Conservation (phyloP, 805 yeast species). For the Pichia exigua region DNA sequence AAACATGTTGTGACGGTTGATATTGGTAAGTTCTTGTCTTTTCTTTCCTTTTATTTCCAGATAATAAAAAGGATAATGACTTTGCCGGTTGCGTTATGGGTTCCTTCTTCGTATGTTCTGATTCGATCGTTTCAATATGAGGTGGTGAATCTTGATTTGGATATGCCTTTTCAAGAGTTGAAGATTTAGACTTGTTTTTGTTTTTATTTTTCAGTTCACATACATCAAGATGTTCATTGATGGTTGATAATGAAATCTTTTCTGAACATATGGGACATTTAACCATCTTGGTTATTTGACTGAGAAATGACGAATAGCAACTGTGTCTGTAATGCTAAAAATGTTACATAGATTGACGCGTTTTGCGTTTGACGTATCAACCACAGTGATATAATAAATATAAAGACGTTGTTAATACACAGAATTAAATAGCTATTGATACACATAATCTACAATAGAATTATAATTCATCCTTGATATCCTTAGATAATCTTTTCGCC, state of each 20-base stretch:
- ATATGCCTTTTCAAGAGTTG: not conserved
- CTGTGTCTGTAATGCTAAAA: too few species aligned
- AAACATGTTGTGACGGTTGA: not conserved
- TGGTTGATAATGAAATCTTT: conserved; percentile 22
- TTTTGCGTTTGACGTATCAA: not conserved
- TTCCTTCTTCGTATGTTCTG: not conserved
- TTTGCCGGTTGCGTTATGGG: not conserved
- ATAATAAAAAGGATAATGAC: conserved; percentile 4
- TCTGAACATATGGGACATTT: conserved; percentile 29
- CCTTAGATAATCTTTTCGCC: conserved; percentile 11
- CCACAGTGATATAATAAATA: not conserved
- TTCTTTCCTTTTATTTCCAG: conserved; percentile 7
- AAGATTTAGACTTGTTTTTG: not conserved
- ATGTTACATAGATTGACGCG: not conserved
- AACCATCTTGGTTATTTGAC: conserved; percentile 19
- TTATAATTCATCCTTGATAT: conserved; percentile 17
- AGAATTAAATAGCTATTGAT: too few species aligned
- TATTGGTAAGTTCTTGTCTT: conserved; percentile 10
- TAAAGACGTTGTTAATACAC: not conserved
- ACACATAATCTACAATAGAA: too few species aligned
- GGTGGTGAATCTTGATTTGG: not conserved
- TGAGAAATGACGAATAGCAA: not conserved
- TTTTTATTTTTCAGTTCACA: conserved; percentile 14
- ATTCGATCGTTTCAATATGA: not conserved
- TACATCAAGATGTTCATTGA: conserved; percentile 31